Evolutionary conservation across 352 stramenopile genomes (phyloP), one percentile per base, ranked within the genome.

Genomic region (Phytophthora fragariae): DNA sequence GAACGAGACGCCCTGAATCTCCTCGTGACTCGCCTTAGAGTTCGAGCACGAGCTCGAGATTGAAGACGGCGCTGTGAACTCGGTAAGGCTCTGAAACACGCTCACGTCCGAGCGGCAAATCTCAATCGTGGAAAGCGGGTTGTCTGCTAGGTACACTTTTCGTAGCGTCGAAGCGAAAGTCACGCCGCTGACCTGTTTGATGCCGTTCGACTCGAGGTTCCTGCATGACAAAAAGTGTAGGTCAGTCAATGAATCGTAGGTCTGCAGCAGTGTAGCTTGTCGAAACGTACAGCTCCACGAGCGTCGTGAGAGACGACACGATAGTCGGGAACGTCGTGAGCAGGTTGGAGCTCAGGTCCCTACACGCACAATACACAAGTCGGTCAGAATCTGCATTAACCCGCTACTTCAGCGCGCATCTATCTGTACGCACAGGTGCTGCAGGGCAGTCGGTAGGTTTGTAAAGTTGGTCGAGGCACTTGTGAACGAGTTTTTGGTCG

Each of bases 311-410:
- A 5, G 71, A 68, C 2, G 84, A 80, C 14, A 93, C 72, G 41
- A 80, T 66, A 0, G 73, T 64, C 4, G 86, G 86, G 8, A 92
- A 82, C 5, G 15, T 62, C n/a, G 75, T 84, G 6, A 94, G 61
- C 19, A 77, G 50, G 60, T 94, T 94, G 29, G 74, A 68, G 68
- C 82, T 91, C 62, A 92, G 39, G 46, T 94, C 85, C 4, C 86
- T 93, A 60, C 15, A 53, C 31, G 62, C n/a, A 57, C 9, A 37
- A 21, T 46, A 14, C 21, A 10, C 59, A n/a, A 17, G 21, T 46
- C 8, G 53, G 53, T 55, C 12, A 68, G 24, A 53, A 39, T 3
- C 5, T 15, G 47, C 17, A 17, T 21, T n/a, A 29, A 15, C 47
- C 47, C 29, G 17, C n/a, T 15, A 29, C n/a, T 4, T 24, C 7